phyloP scores from a whole-genome alignment of 2,329 filamentous ascomycete species.

The Neonectria neomacrospora region DNA sequence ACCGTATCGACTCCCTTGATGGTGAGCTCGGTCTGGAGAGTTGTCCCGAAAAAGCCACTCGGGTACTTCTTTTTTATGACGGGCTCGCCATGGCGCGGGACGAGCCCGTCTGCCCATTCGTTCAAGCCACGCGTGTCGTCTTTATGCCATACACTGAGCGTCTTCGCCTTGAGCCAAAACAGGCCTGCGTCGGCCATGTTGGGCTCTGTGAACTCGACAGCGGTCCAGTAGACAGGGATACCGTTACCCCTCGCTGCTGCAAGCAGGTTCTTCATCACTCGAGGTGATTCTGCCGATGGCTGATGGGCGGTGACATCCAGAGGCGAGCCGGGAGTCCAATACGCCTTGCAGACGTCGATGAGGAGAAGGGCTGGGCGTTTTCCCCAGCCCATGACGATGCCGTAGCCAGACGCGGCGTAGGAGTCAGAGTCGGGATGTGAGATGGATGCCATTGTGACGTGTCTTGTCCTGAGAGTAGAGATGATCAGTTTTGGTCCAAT shows the following conservation, averaged over 20 bases:
- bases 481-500: neutral
- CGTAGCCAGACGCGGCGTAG: constrained; percentile 51
- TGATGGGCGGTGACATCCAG: constrained; percentile 40
- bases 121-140: constrained; percentile 53
- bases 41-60: constrained; percentile 54
- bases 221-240: constrained; percentile 57
- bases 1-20: constrained; percentile 55
- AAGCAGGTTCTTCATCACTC: constrained; percentile 53
- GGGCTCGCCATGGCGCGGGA: constrained; percentile 48
- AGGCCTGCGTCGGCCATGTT: constrained; percentile 59
- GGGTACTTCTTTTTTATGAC: constrained; percentile 54
- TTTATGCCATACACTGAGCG: constrained; percentile 54
- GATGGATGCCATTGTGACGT: constrained; percentile 7
- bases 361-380: constrained; percentile 54
- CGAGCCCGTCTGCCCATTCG: constrained; percentile 53
- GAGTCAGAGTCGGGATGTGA: constrained; percentile 29
- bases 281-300: constrained; percentile 44
- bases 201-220: constrained; percentile 54
- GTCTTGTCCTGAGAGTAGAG: neutral
- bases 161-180: constrained; percentile 56
- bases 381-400: constrained; percentile 57
- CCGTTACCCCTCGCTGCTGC: constrained; percentile 51
- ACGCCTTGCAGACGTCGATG: constrained; percentile 60
- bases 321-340: constrained; percentile 55
- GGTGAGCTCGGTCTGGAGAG: constrained; percentile 53